A percentile compares a stretch with the other conserved stretches of the same genome.
These are phyloP conservation scores for Botrytis fragariae DNA, from an alignment of 2,329 filamentous ascomycete genomes.

Conservation along the genomic window DNA sequence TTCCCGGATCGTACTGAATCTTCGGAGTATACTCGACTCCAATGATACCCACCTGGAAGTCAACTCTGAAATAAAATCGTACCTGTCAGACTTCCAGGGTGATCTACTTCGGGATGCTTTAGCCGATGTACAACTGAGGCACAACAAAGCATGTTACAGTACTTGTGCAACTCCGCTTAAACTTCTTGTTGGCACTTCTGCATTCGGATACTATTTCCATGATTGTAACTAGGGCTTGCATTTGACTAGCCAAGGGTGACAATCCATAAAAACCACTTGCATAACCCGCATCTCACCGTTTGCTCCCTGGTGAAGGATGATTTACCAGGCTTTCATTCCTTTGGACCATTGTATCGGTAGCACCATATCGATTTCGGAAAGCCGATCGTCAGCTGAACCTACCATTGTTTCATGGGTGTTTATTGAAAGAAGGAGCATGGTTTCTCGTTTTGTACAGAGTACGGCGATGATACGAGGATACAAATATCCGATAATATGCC, in stretches of 20 bases:
- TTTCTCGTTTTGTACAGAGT: not conserved
- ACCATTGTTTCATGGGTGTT: not conserved
- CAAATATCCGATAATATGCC: not conserved
- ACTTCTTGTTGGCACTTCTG: not conserved
- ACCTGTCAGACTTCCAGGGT: not conserved
- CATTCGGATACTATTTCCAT: not conserved
- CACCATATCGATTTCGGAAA: not conserved
- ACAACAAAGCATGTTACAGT: not conserved
- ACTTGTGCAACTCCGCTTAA: not conserved
- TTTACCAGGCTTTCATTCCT: conserved; percentile 1
- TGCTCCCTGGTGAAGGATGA: not conserved
- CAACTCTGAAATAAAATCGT: not conserved
- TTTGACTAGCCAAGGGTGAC: not conserved
- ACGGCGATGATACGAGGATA: not conserved
- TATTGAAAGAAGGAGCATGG: not conserved
- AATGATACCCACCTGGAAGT: conserved; percentile 4
- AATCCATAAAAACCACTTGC: not conserved
- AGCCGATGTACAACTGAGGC: not conserved
- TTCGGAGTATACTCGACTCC: conserved; percentile 1
- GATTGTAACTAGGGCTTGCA: not conserved
- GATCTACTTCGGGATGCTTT: not conserved
- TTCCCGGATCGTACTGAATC: not conserved
- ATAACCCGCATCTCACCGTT: not conserved
- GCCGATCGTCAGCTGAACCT: not conserved
- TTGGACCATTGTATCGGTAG: conserved; percentile 9